These are phyloP conservation scores for Boletus speciosus DNA, from an alignment of 768 basidiomycete species.

Conservation along the genomic window DNA sequence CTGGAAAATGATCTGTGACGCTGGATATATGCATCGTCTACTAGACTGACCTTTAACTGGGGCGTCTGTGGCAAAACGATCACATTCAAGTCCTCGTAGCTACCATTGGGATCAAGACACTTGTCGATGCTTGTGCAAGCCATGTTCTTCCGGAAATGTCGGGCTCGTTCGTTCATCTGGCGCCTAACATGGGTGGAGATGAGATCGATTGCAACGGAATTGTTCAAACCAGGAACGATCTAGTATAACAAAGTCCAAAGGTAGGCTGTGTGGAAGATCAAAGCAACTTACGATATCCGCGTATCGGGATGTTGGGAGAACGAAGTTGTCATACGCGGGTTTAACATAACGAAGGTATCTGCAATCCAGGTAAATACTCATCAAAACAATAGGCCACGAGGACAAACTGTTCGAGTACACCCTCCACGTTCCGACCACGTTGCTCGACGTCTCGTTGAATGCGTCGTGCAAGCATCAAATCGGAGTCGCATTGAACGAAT, in stretches of 20 bases:
- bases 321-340: constrained; percentile 91
- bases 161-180: constrained; percentile 76
- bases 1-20: constrained; percentile 36
- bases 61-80: constrained; percentile 72
- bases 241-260: constrained; percentile 28
- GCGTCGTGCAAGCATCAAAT: constrained; percentile 94
- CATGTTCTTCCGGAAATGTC: constrained; percentile 70
- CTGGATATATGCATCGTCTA: background rate
- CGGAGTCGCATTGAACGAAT: constrained; percentile 91
- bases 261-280: background rate
- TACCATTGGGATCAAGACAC: constrained; percentile 35
- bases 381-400: background rate
- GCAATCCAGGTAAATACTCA: constrained; percentile 6
- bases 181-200: constrained; percentile 87
- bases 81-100: constrained; percentile 48
- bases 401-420: constrained; percentile 82
- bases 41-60: constrained; percentile 64
- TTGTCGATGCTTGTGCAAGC: constrained; percentile 46
- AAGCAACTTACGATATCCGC: constrained; percentile 74
- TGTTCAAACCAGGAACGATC: constrained; percentile 96
- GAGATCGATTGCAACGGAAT: constrained; percentile 87
- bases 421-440: constrained; percentile 79
- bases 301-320: constrained; percentile 78
- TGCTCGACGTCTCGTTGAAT: constrained; percentile 86
- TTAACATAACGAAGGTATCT: constrained; percentile 95